These are phyloP conservation scores for Colletotrichum costaricense DNA, from an alignment of 2,329 filamentous ascomycete species.

Conservation along the genomic window DNA sequence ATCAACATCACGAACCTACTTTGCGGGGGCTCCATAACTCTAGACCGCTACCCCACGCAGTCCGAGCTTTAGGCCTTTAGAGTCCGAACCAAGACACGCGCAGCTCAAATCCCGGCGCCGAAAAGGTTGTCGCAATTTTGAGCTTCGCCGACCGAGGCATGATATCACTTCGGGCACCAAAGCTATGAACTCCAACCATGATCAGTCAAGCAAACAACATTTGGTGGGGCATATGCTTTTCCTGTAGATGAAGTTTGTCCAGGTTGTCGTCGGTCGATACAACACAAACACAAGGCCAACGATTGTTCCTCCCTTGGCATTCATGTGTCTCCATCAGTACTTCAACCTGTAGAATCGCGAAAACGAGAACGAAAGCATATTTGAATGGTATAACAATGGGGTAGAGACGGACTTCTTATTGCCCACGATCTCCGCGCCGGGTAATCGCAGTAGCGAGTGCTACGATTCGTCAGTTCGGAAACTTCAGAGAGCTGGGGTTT, in stretches of 20 bases:
- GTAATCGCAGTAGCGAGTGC: neutral
- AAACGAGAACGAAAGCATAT: neutral
- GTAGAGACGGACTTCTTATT: neutral
- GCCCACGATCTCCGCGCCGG: neutral
- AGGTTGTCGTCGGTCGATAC: neutral
- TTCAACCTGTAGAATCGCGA: neutral
- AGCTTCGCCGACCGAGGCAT: neutral
- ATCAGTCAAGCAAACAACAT: neutral
- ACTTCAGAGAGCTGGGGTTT: neutral
- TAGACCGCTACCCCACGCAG: neutral
- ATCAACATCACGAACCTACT: neutral
- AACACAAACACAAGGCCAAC: neutral
- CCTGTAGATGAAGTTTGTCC: neutral
- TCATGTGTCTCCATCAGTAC: neutral
- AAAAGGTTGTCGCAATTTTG: neutral
- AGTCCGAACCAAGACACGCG: neutral
- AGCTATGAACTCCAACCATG: neutral
- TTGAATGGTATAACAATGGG: neutral
- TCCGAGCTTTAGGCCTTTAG: neutral
- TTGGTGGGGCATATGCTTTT: neutral
- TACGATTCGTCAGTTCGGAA: neutral
- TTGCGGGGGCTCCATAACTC: neutral
- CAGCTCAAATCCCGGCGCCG: too few species aligned
- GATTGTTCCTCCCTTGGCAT: neutral
- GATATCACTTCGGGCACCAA: neutral